These are phyloP conservation scores for Helianthus tuberosus DNA, from an alignment of 129 eudicot genomes.

Conservation along the genomic window DNA sequence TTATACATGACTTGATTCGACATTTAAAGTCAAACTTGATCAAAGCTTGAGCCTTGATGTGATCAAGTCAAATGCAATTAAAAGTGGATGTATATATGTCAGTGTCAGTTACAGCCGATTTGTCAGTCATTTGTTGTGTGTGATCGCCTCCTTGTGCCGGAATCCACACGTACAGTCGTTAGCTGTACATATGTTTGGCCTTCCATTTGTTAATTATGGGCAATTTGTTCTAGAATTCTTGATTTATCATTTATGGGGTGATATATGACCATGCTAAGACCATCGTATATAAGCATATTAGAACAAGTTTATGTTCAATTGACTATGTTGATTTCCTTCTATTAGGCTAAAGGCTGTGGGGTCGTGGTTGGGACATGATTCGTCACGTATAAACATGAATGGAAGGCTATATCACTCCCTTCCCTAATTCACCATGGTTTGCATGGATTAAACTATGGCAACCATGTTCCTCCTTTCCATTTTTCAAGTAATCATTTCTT, in stretches of 20 bases:
- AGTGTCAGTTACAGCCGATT: constrained; percentile 3
- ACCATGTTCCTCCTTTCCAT: no score
- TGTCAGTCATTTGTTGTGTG: constrained; percentile 8
- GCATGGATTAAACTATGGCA: no score
- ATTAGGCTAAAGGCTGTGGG: no score
- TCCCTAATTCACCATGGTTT: no score
- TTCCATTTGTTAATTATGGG: neutral
- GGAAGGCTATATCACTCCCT: no score
- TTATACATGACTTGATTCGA: neutral
- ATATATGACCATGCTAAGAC: no score
- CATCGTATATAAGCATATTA: no score
- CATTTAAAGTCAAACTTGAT: neutral
- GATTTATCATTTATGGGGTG: neutral
- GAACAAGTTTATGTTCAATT: no score
- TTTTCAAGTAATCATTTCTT: no score
- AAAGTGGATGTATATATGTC: neutral
- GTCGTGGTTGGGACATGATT: no score
- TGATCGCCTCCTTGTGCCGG: neutral
- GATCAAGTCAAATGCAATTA: neutral
- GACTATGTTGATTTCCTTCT: no score
- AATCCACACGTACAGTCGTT: neutral
- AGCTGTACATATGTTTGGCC: neutral
- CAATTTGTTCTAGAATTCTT: neutral
- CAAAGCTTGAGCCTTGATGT: neutral
- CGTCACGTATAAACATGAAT: no score